Percentiles rank a stretch among this genome's conserved stretches.
These are phyloP conservation scores for Neurospora crassa DNA, from an alignment of 2,329 filamentous ascomycete genomes.

Conservation along the genomic window DNA sequence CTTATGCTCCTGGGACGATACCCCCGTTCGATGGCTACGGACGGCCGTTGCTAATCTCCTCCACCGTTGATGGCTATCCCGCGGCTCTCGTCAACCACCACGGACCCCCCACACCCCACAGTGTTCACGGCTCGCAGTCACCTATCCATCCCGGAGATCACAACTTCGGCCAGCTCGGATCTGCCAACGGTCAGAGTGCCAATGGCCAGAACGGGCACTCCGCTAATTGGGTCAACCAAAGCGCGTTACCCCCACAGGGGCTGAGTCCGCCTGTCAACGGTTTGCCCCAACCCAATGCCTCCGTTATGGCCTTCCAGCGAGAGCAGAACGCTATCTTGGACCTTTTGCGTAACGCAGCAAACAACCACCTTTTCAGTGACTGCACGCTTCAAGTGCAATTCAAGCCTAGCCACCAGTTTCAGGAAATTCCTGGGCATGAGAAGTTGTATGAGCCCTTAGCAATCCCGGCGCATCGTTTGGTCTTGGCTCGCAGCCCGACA, in stretches of 20 bases:
- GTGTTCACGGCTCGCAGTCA: slow-evolving; percentile 52
- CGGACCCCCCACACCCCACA: slow-evolving; percentile 48
- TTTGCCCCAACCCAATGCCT: slow-evolving; percentile 1
- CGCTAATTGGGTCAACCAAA: slow-evolving; percentile 3
- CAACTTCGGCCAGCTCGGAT: slow-evolving; percentile 26
- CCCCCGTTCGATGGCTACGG: slow-evolving; percentile 19
- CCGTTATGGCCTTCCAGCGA: slow-evolving; percentile 5
- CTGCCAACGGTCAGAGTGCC: slow-evolving; percentile 10
- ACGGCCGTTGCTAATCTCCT: slow-evolving; percentile 14
- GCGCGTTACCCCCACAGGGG: slow-evolving; percentile 3
- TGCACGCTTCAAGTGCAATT: slow-evolving; percentile 38
- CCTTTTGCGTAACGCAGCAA: slow-evolving; percentile 11
- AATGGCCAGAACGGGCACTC: slow-evolving; percentile 5
- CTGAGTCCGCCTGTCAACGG: slow-evolving; percentile 7
- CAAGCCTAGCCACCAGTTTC: slow-evolving; percentile 9
- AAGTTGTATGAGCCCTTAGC: slow-evolving; percentile 20
- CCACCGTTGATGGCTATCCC: slow-evolving; percentile 26
- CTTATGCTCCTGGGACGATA: slow-evolving; percentile 10
- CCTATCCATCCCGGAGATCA: slow-evolving; percentile 35
- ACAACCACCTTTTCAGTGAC: slow-evolving; percentile 27
- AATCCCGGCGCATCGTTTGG: slow-evolving; percentile 44
- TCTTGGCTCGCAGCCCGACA: slow-evolving; percentile 43
- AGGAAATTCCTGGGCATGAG: slow-evolving; percentile 12
- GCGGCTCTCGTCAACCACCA: slow-evolving; percentile 31
- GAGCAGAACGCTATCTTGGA: slow-evolving; percentile 12